Evolutionary conservation across 768 basidiomycete species (phyloP).

Genomic region (Lyophyllum decastes): DNA sequence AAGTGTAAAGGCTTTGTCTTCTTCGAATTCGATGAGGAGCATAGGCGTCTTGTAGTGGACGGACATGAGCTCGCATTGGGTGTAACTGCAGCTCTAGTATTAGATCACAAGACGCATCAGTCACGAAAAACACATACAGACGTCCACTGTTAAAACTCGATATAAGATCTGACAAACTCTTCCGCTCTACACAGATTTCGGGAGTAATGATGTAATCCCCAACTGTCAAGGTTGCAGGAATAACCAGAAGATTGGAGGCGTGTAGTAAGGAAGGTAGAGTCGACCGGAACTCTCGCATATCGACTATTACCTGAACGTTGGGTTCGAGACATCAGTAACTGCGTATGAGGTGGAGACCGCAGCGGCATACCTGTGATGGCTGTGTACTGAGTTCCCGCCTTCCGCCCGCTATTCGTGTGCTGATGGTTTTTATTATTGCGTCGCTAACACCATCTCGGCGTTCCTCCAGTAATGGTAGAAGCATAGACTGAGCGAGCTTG

Average conservation of each 20-base stretch:
- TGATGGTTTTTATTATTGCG: conserved; percentile 77
- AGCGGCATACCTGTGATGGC: conserved; percentile 54
- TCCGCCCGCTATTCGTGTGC: conserved; percentile 85
- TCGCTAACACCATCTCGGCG: conserved; percentile 47
- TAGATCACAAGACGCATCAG: not conserved
- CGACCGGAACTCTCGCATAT: conserved; percentile 96
- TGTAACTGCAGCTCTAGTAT: conserved; percentile 59
- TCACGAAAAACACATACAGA: conserved; percentile 57
- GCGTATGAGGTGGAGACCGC: not conserved
- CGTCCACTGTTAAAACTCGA: conserved; percentile 92
- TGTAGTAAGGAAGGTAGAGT: conserved; percentile 89
- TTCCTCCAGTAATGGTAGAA: conserved; percentile 79
- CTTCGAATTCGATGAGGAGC: conserved; percentile 95
- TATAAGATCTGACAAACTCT: conserved; percentile 91
- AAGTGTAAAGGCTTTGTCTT: conserved; percentile 92
- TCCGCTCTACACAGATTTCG: conserved; percentile 94
- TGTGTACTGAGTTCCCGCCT: conserved; percentile 64
- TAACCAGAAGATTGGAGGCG: conserved; percentile 72
- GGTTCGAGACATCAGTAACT: not conserved
- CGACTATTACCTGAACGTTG: conserved; percentile 78
- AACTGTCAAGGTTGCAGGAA: conserved; percentile 92
- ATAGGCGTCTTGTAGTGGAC: conserved; percentile 94
- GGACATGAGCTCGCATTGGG: conserved; percentile 97
- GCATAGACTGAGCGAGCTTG: conserved; percentile 68
- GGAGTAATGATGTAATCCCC: conserved; percentile 97